Conservation (phyloP, 2,329 filamentous ascomycete genomes). For the Chaetomium sp. region DNA sequence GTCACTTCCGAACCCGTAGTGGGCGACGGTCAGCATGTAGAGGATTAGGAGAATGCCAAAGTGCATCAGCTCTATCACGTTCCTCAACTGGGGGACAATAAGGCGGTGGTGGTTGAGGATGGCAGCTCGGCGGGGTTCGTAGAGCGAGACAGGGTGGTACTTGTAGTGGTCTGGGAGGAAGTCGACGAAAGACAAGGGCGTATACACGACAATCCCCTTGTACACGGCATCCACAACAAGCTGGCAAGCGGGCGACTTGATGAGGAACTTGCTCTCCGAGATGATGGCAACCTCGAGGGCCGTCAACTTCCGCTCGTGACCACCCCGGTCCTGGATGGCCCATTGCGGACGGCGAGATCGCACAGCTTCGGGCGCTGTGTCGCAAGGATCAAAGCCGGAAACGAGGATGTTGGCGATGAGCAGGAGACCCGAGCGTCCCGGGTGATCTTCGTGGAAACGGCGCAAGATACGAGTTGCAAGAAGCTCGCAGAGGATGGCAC, state of each 20-base stretch:
- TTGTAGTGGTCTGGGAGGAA: slow-evolving; percentile 76
- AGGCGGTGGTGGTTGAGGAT: slow-evolving; percentile 72
- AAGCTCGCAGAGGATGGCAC: slow-evolving; percentile 69
- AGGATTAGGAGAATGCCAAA: slow-evolving; percentile 65
- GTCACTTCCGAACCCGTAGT: slow-evolving; percentile 50
- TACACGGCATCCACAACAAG: slow-evolving; percentile 73
- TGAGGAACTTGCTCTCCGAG: slow-evolving; percentile 68
- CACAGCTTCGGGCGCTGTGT: slow-evolving; percentile 65
- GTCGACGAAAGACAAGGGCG: slow-evolving; percentile 69
- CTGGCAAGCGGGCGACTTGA: slow-evolving; percentile 67
- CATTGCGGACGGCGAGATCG: slow-evolving; percentile 47
- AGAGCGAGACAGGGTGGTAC: slow-evolving; percentile 68
- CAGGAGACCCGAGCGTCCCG: slow-evolving; percentile 63
- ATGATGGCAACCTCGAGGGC: slow-evolving; percentile 73
- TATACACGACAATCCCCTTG: slow-evolving; percentile 68
- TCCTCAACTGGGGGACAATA: slow-evolving; percentile 68
- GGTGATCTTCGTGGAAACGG: slow-evolving; percentile 68
- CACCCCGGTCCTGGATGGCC: slow-evolving; percentile 44
- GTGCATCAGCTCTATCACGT: slow-evolving; percentile 65
- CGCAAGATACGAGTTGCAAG: slow-evolving; percentile 67
- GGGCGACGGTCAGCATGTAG: slow-evolving; percentile 66
- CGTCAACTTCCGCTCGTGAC: slow-evolving; percentile 59
- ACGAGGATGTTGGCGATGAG: slow-evolving; percentile 69
- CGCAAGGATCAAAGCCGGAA: slow-evolving; percentile 71
- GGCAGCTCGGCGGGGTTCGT: slow-evolving; percentile 66